These are phyloP conservation scores for Cladophialophora psammophila DNA, from an alignment of 2,329 filamentous ascomycete species.

Conservation along the genomic window DNA sequence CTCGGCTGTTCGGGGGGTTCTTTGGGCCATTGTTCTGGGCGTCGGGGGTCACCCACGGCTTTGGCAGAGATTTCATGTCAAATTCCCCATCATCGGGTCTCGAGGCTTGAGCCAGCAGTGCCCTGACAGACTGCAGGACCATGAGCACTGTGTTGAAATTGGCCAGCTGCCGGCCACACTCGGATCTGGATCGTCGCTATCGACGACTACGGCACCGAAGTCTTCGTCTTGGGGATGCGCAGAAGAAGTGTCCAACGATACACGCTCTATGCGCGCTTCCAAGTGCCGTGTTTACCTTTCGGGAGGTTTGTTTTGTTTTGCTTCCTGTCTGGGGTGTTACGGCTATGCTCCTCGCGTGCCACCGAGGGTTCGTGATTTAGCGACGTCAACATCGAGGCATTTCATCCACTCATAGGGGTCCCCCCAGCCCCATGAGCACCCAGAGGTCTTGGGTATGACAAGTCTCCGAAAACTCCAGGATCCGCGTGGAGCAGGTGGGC, in stretches of 20 bases:
- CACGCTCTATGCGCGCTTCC: conserved; percentile 1
- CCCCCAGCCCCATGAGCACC: background rate
- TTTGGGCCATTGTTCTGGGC: conserved; percentile 7
- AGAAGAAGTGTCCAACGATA: background rate
- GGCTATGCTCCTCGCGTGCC: background rate
- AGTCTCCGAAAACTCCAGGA: conserved; percentile 16
- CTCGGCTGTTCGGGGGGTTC: background rate
- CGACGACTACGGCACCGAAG: background rate
- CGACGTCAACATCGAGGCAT: conserved; percentile 13
- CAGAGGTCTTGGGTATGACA: conserved; percentile 22
- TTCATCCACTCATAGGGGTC: conserved; percentile 8
- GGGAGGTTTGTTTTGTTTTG: conserved; percentile 12
- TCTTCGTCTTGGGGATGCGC: background rate
- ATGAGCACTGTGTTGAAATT: background rate
- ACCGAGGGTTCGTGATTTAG: conserved; percentile 11
- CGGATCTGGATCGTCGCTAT: background rate
- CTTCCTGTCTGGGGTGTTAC: conserved; percentile 7
- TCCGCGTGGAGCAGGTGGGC: conserved; percentile 18
- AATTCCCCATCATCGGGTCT: background rate
- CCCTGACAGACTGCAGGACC: too few species aligned
- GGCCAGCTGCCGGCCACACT: background rate
- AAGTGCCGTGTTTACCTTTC: conserved; percentile 8
- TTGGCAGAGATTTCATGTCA: background rate
- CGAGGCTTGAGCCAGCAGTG: background rate
- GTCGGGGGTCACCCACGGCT: background rate